A percentile compares a stretch with the other conserved stretches of the same genome.
phyloP scores from a whole-genome alignment of 2,329 filamentous ascomycete genomes.

The Pyrenochaeta sp. region DNA sequence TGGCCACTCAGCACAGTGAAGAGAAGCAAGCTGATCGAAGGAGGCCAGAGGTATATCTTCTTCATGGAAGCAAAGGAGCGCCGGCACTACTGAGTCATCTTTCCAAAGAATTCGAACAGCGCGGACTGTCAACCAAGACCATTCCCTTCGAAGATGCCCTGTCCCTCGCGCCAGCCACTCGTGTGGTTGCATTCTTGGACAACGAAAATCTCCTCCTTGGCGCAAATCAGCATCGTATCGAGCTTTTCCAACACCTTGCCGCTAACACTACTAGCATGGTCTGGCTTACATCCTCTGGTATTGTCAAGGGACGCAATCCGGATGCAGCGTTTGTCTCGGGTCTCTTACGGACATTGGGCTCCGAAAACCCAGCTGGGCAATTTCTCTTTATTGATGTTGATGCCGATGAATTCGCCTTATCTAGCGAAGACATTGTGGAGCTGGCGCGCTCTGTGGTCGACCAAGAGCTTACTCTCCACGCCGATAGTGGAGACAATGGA shows the following conservation, averaged over 20 bases:
- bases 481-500: conserved; percentile 2
- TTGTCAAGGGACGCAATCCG: conserved; percentile 15
- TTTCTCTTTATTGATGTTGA: conserved; percentile 18
- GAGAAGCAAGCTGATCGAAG: too few species aligned
- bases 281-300: conserved; percentile 14
- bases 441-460: conserved; percentile 18
- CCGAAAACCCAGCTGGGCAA: conserved; percentile 14
- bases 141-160: neutral
- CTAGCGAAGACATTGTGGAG: conserved; percentile 2
- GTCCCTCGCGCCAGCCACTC: neutral
- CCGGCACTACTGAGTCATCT: neutral
- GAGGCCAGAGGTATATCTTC: too few species aligned
- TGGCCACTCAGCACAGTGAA: too few species aligned
- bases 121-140: neutral
- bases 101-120: neutral
- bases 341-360: conserved; percentile 15
- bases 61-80: neutral
- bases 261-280: conserved; percentile 12
- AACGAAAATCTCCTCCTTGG: conserved; percentile 3
- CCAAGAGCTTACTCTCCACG: conserved; percentile 12
- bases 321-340: conserved; percentile 17
- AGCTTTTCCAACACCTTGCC: conserved; percentile 5
- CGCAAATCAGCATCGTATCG: neutral
- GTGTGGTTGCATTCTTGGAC: conserved; percentile 5
- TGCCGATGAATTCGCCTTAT: conserved; percentile 3